These are phyloP conservation scores for Coemansia sp. DNA, from an alignment of 192 early-diverging fungal genomes.

Conservation along the genomic window DNA sequence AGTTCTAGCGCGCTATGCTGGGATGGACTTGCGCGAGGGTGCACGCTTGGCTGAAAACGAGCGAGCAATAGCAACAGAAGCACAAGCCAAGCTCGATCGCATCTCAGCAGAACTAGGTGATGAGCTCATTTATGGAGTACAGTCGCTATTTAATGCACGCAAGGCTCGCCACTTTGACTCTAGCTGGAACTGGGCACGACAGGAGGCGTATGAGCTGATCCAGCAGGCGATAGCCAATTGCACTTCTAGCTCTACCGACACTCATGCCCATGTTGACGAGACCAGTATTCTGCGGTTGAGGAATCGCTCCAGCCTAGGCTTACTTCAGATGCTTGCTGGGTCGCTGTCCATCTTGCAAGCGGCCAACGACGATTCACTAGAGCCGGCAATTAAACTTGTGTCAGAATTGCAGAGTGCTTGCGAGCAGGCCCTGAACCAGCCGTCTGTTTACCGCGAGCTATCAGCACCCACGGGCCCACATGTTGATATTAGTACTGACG, in stretches of 20 bases:
- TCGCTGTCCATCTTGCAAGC: slow-evolving; percentile 52
- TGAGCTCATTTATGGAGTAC: slow-evolving; percentile 67
- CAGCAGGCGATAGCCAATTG: slow-evolving; percentile 81
- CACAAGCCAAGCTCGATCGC: slow-evolving; percentile 75
- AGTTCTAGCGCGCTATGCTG: slow-evolving; percentile 83
- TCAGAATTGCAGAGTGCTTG: slow-evolving; percentile 74
- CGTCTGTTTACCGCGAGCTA: slow-evolving; percentile 84
- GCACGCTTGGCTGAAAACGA: slow-evolving; percentile 63
- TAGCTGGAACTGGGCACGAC: slow-evolving; percentile 91
- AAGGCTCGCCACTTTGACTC: slow-evolving; percentile 91
- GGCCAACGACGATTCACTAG: slow-evolving; percentile 67
- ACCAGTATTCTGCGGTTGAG: slow-evolving; percentile 53
- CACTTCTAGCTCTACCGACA: slow-evolving; percentile 73
- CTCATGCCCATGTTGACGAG: slow-evolving; percentile 56
- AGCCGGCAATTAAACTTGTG: slow-evolving; percentile 52
- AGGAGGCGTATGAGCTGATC: slow-evolving; percentile 52
- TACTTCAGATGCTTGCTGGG: slow-evolving; percentile 79
- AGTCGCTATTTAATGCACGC: slow-evolving; percentile 68
- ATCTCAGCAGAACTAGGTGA: slow-evolving; percentile 86
- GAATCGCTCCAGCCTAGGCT: slow-evolving; percentile 71
- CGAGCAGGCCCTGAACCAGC: slow-evolving; percentile 61
- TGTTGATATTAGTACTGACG: slow-evolving; percentile 67
- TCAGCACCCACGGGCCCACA: slow-evolving; percentile 76
- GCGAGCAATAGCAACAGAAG: slow-evolving; percentile 54
- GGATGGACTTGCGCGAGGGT: slow-evolving; percentile 71